These are phyloP conservation scores for Neonectria neomacrospora DNA, from an alignment of 2,329 filamentous ascomycete genomes.

Conservation along the genomic window DNA sequence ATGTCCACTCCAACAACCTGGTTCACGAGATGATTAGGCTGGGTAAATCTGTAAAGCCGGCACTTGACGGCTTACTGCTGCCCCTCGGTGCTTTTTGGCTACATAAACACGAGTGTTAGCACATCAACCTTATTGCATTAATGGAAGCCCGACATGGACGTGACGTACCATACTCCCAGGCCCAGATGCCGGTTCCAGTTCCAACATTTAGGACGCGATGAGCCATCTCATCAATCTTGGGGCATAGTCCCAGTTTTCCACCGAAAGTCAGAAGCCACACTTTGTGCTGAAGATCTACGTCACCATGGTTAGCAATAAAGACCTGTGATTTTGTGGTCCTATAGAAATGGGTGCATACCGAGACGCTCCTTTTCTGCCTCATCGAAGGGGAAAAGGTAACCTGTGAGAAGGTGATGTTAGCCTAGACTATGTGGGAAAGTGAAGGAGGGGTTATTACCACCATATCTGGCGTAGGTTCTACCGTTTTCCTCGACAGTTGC, in stretches of 20 bases:
- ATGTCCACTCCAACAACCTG: constrained; percentile 27
- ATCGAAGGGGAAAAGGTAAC: constrained; percentile 18
- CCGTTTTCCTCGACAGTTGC: constrained; percentile 12
- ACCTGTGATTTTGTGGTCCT: too few relatives aligned
- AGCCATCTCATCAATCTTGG: constrained; percentile 10
- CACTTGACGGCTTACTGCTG: constrained; percentile 2
- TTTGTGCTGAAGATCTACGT: constrained; percentile 17
- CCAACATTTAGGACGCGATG: constrained; percentile 25
- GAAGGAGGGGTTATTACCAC: constrained; percentile 6
- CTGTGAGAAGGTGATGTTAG: background rate
- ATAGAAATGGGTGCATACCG: background rate
- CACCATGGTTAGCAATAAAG: background rate
- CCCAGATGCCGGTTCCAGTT: constrained; percentile 25
- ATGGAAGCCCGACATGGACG: too few relatives aligned
- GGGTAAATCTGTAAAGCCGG: background rate
- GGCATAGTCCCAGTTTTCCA: constrained; percentile 13
- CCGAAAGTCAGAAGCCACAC: constrained; percentile 11
- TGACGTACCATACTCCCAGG: constrained; percentile 21
- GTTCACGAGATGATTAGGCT: background rate
- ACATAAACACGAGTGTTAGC: background rate
- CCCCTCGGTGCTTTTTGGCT: constrained; percentile 10
- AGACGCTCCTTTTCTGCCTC: constrained; percentile 18
- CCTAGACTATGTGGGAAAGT: background rate
- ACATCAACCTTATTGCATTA: background rate
- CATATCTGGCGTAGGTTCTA: constrained; percentile 12